A percentile compares a stretch with the other conserved stretches of the same genome.
These are phyloP conservation scores for Chrysopogon serrulatus DNA, from an alignment of 176 grass and related monocot genomes.

Conservation along the genomic window DNA sequence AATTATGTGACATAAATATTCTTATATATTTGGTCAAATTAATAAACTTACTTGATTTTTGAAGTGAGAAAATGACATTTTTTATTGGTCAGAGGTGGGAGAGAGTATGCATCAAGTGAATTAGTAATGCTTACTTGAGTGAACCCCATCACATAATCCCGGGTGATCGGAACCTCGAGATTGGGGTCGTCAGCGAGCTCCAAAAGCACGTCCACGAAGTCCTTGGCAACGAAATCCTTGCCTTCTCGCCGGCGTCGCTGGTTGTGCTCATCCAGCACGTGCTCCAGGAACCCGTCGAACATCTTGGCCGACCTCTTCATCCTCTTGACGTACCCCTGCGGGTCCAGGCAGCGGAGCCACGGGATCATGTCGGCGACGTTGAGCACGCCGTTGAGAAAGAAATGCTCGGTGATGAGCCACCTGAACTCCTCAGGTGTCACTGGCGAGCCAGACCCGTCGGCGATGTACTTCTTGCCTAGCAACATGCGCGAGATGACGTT, in stretches of 20 bases:
- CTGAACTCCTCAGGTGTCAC: neutral
- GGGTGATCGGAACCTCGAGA: constrained; percentile 42
- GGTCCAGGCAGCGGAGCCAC: neutral
- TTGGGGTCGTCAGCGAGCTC: constrained; percentile 41
- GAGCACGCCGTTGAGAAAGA: neutral
- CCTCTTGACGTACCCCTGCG: neutral
- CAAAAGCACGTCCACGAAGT: constrained; percentile 57
- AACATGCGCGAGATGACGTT: neutral
- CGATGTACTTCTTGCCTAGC: neutral
- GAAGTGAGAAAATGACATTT: too few relatives aligned
- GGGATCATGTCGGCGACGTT: neutral
- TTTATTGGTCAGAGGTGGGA: too few relatives aligned
- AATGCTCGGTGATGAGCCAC: neutral
- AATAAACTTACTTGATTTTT: too few relatives aligned
- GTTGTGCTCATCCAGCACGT: neutral
- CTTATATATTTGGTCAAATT: too few relatives aligned
- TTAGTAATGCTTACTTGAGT: constrained; percentile 46
- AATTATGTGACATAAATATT: too few relatives aligned
- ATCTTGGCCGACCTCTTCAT: neutral
- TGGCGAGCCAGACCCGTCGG: neutral
- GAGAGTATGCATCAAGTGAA: too few relatives aligned
- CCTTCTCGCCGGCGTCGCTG: constrained; percentile 1
- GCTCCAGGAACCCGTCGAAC: neutral
- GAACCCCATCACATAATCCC: constrained; percentile 38
- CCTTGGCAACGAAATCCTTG: constrained; percentile 31